phyloP scores from a whole-genome alignment of 2,329 filamentous ascomycete species.

The Huntiella decipiens region DNA sequence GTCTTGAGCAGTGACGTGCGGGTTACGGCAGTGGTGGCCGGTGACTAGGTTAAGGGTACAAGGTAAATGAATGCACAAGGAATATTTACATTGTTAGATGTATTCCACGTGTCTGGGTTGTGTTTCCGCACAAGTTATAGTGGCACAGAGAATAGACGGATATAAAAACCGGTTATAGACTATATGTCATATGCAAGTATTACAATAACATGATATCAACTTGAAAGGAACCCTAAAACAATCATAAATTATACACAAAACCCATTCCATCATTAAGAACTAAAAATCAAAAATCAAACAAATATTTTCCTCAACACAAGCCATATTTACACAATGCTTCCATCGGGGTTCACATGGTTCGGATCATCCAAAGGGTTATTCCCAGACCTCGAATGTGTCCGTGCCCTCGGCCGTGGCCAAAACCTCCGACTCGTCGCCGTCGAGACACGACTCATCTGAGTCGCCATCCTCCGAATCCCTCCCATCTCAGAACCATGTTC shows the following conservation, averaged over 20 bases:
- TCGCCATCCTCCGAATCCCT: constrained; percentile 10
- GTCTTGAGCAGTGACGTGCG: too few species aligned
- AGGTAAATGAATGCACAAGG: too few species aligned
- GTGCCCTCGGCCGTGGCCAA: constrained; percentile 8
- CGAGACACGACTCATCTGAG: constrained; percentile 11
- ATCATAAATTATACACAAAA: background rate
- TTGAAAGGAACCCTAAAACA: too few species aligned
- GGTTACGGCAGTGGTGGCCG: too few species aligned
- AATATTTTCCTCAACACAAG: background rate
- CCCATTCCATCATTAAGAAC: background rate
- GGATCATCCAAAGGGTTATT: constrained; percentile 4
- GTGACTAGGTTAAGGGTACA: too few species aligned
- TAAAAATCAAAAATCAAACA: background rate
- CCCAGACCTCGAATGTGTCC: constrained; percentile 5
- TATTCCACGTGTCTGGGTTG: too few species aligned
- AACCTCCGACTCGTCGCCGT: constrained; percentile 8
- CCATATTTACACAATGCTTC: constrained; percentile 7
- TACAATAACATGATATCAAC: too few species aligned
- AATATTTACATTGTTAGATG: too few species aligned
- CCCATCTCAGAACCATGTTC: constrained; percentile 6
- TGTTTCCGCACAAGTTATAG: too few species aligned
- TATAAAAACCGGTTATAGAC: too few species aligned
- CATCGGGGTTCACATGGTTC: constrained; percentile 8
- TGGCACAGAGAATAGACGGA: too few species aligned
- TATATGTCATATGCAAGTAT: too few species aligned